Evolutionary conservation across 192 early-diverging fungal species (phyloP).

Genomic region (Backusella luteola): DNA sequence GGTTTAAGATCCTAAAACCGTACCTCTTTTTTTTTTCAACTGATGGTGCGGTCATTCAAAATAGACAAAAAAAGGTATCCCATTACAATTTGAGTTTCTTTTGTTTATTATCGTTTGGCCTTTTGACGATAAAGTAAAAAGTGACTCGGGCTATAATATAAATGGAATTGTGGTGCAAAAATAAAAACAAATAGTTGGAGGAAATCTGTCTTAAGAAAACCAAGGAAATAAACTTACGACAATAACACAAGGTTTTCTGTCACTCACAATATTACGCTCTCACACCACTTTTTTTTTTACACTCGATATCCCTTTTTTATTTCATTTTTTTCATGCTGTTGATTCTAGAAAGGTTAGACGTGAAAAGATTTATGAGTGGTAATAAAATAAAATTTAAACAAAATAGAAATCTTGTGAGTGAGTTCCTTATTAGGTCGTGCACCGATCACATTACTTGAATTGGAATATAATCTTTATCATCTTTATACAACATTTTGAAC

Average conservation of each 20-base stretch:
- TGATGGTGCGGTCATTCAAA: not conserved
- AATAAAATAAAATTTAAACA: not conserved
- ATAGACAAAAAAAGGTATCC: not conserved
- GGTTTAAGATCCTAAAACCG: not conserved
- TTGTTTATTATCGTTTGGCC: not conserved
- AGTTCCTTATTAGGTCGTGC: not conserved
- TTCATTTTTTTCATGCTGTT: not conserved
- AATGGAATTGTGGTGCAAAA: not conserved
- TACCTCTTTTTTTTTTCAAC: not conserved
- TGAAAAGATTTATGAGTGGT: not conserved
- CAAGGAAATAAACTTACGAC: not conserved
- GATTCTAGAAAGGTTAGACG: not conserved
- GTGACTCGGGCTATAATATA: not conserved
- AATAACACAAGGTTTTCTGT: not conserved
- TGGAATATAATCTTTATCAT: not conserved
- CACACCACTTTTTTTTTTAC: not conserved
- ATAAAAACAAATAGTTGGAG: not conserved
- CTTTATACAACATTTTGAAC: not conserved
- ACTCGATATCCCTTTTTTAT: not conserved
- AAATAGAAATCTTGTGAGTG: not conserved
- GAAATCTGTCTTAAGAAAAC: not conserved
- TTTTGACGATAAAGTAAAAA: not conserved
- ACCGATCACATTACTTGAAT: slow-evolving; percentile 2
- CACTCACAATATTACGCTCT: not conserved
- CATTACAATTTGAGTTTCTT: not conserved